These are phyloP conservation scores for sweet orange (Citrus sinensis) DNA, from an alignment of 345 rosid species.

Conservation along the genomic window DVS_A1.0 CM039163.1:37854501-37855000, in stretches of 20 bases:
- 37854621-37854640: background rate
- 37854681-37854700: background rate
- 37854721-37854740: background rate
- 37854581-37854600: conserved; percentile 15
- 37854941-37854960: background rate
- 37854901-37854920: too few species aligned
- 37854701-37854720: background rate
- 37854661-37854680: background rate
- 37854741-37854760: background rate
- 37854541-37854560: conserved; percentile 35
- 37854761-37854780: background rate
- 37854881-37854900: background rate
- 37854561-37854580: conserved; percentile 27
- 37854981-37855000: background rate
- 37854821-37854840: background rate
- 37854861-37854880: background rate
- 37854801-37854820: background rate
- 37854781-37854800: background rate
- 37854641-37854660: background rate
- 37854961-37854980: background rate
- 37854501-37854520: conserved; percentile 46
- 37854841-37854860: background rate
- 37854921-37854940: too few species aligned
- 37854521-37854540: conserved; percentile 38
- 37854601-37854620: background rate